These are phyloP conservation scores for Neocallimastix lanati DNA, from an alignment of 192 early-diverging fungal genomes.

Conservation along the genomic window DNA sequence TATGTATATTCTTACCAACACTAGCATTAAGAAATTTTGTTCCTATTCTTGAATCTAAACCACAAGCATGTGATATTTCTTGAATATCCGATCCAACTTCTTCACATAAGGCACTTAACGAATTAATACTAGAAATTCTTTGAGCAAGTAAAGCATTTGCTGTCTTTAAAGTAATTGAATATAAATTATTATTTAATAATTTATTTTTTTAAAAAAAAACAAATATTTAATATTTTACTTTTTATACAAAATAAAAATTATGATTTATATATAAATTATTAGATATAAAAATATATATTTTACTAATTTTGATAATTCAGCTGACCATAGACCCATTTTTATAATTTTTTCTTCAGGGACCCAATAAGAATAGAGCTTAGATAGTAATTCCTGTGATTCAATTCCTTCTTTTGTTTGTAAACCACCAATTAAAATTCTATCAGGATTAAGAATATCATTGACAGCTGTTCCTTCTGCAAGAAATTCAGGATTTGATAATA, in stretches of 20 bases:
- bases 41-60: constrained; percentile 69
- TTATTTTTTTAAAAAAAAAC: no score
- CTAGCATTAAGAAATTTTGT: constrained; percentile 76
- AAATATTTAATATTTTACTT: no score
- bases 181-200: no score
- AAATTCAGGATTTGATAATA: constrained; percentile 90
- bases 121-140: constrained; percentile 81
- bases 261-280: no score
- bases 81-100: constrained; percentile 75
- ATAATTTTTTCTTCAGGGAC: constrained; percentile 4
- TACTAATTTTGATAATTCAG: no score
- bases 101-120: constrained; percentile 80
- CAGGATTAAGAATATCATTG: constrained; percentile 36
- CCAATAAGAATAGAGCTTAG: constrained; percentile 52
- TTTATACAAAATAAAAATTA: no score
- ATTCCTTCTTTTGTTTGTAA: no score
- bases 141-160: constrained; percentile 90
- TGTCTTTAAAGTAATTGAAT: no score
- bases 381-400: constrained; percentile 53
- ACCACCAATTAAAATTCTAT: no score
- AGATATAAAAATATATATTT: no score
- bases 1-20: constrained; percentile 27
- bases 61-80: constrained; percentile 78
- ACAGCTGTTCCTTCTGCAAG: constrained; percentile 85
- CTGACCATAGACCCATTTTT: no score